phyloP scores from a whole-genome alignment of 2,329 filamentous ascomycete genomes.

The Aspergillus fischeri region DNA sequence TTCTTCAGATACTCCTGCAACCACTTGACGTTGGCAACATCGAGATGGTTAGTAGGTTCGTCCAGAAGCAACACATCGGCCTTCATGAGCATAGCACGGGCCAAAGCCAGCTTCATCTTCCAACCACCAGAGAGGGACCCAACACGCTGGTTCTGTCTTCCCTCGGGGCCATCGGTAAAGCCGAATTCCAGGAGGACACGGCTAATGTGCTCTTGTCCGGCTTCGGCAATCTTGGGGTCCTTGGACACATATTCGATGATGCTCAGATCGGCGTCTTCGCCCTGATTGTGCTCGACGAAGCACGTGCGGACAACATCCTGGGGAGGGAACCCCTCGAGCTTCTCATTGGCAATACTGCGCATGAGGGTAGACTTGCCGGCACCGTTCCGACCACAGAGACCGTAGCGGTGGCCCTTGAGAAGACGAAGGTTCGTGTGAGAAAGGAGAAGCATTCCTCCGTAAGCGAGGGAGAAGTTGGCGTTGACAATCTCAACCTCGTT shows the following conservation, averaged over 20 bases:
- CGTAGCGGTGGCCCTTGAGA: constrained; percentile 94
- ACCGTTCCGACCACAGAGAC: constrained; percentile 94
- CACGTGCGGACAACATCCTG: constrained; percentile 91
- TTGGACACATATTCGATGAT: constrained; percentile 91
- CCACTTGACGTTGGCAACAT: constrained; percentile 95
- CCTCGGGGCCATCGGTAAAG: constrained; percentile 84
- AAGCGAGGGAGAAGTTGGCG: constrained; percentile 93
- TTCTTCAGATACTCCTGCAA: constrained; percentile 89
- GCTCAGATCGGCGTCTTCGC: constrained; percentile 92
- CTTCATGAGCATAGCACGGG: constrained; percentile 91
- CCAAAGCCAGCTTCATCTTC: constrained; percentile 99
- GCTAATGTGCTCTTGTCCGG: constrained; percentile 75
- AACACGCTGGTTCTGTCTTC: constrained; percentile 82
- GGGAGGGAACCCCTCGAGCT: constrained; percentile 92
- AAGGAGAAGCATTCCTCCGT: constrained; percentile 93
- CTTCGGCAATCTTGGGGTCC: constrained; percentile 77
- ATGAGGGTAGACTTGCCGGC: constrained; percentile 99
- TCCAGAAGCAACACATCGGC: constrained; percentile 96
- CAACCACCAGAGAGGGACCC: constrained; percentile 95
- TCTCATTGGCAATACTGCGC: constrained; percentile 91
- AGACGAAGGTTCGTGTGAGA: constrained; percentile 94
- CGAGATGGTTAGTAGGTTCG: constrained; percentile 98
- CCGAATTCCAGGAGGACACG: constrained; percentile 86
- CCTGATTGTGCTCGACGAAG: constrained; percentile 99
- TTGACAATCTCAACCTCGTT: constrained; percentile 97